Evolutionary conservation across 345 rosid genomes (phyloP), one percentile per base, ranked within the genome.

Genomic region (Trapa incisa): DNA sequence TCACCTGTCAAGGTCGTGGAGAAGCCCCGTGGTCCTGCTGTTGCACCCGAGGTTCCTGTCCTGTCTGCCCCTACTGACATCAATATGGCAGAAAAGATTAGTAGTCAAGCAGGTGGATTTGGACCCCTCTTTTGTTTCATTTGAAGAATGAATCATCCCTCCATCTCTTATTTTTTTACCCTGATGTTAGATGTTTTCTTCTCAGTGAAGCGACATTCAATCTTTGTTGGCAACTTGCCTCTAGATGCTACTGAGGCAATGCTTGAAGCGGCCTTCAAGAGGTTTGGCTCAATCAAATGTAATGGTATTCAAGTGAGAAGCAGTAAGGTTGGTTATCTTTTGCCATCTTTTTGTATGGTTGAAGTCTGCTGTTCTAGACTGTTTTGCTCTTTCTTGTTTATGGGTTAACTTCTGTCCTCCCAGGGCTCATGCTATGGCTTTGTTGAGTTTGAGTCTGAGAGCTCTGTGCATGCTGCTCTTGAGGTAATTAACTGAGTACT

Each of bases 391-490:
- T 13, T 41, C 39, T 16, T 17, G 7, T 52, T 37, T 54, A 37
- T 47, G 29, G 16, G 7, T 68, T n/a, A 16, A 32, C 37, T 4
- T 35, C 22, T 47, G 36, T 53, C 60, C 45, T 22, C 33, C 41
- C 68, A 73, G 72, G 76, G 76, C 14, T 73, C 82, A 67, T 89
- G 92, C 68, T 92, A 85, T 39, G 98, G 92, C 35, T 92, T 92
- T 67, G 92, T 92, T 60, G 91, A 91, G 65, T 92, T 79, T 42
- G 92, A 87, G 67, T 73, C 92, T 64, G 81, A 78, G 77, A 75
- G 78, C 73, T 80, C 95, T 3, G 75, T 85, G 84, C 82, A 76
- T 68, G 75, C 70, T 62, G 98, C 91, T 38, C 72, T 86, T 71
- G 65, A 77, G 96, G 98, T 89, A 78, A 37, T 58, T 16, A 17